Percentiles rank a stretch among this genome's conserved stretches.
phyloP scores from a whole-genome alignment of 179 eudicot genomes.

The Beta corolliflora region DNA sequence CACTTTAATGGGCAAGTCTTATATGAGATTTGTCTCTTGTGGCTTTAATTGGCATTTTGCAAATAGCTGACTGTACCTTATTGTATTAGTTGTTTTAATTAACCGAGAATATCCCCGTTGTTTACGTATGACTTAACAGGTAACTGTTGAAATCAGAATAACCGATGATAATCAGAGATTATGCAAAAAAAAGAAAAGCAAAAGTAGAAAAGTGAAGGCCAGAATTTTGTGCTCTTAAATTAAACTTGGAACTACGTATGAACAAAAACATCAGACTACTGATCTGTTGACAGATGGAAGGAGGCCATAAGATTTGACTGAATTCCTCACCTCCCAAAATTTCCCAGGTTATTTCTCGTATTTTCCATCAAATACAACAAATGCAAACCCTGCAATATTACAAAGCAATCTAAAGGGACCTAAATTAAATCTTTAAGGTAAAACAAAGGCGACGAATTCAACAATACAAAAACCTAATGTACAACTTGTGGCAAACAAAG shows the following conservation, averaged over 20 bases:
- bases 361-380: constrained; percentile 44
- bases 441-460: constrained; percentile 35
- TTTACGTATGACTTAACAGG: no score
- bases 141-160: not conserved
- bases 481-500: constrained; percentile 40
- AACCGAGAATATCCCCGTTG: no score
- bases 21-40: no score
- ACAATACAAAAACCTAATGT: constrained; percentile 53
- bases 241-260: not conserved
- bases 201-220: not conserved
- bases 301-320: not conserved
- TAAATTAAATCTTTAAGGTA: constrained; percentile 10
- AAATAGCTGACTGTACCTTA: no score
- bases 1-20: no score
- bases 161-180: not conserved
- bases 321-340: constrained; percentile 27
- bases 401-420: constrained; percentile 37
- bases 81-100: no score
- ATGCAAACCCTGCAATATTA: constrained; percentile 45
- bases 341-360: constrained; percentile 29
- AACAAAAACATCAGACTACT: constrained; percentile 12
- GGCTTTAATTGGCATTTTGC: no score
- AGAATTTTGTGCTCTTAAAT: not conserved
- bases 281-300: constrained; percentile 24
- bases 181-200: not conserved